Percentiles rank a stretch among this genome's conserved stretches.
Conservation (phyloP, 805 yeast genomes). For the Hanseniaspora guilliermondii region DNA sequence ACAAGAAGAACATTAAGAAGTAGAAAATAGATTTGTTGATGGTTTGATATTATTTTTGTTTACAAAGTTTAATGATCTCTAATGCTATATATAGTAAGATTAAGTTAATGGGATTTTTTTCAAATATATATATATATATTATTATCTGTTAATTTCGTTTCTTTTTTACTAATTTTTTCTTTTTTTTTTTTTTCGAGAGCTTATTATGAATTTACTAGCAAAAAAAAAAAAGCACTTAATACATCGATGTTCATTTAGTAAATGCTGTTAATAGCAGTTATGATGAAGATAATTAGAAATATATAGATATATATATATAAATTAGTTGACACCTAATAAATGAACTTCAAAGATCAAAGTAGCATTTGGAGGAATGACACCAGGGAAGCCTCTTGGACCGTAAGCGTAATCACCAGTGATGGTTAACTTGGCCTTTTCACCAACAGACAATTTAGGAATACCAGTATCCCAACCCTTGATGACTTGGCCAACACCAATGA, state of each 20-base stretch:
- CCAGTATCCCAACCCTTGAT: slow-evolving; percentile 96
- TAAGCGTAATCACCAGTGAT: slow-evolving; percentile 90
- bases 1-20: neutral
- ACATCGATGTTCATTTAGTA: too few species aligned
- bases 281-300: neutral
- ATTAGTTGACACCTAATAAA: slow-evolving; percentile 37
- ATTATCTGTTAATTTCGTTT: too few species aligned
- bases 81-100: too few species aligned
- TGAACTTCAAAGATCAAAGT: slow-evolving; percentile 81
- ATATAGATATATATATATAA: neutral
- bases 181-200: neutral
- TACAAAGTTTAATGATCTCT: too few species aligned
- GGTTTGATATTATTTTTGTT: neutral
- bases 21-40: neutral
- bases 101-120: too few species aligned
- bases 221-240: neutral
- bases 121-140: too few species aligned
- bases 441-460: slow-evolving; percentile 81
- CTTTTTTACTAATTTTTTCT: too few species aligned
- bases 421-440: slow-evolving; percentile 84
- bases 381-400: slow-evolving; percentile 92
- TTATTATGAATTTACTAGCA: neutral
- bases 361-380: slow-evolving; percentile 91
- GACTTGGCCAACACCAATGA: slow-evolving; percentile 92
- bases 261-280: too few species aligned